Percentiles rank a stretch among this genome's conserved stretches.
These are phyloP conservation scores for Meira miltonrushii DNA, from an alignment of 1,284 basidiomycete species.

Conservation along the genomic window DNA sequence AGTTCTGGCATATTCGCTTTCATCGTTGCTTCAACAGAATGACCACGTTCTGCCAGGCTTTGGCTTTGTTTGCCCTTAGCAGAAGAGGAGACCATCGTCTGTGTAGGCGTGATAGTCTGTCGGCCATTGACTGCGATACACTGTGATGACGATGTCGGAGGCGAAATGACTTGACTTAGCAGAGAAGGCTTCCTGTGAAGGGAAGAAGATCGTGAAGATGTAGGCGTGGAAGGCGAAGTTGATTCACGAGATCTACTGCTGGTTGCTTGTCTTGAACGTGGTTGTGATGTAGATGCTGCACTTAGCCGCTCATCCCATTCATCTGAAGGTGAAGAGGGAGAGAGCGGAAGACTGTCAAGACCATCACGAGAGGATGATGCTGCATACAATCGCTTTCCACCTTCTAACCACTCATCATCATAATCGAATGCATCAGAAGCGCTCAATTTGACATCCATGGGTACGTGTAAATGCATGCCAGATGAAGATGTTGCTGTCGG, in stretches of 20 bases:
- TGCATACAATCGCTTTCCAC: no score
- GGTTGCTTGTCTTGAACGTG: background rate
- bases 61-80: background rate
- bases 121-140: no score
- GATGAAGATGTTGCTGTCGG: background rate
- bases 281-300: background rate
- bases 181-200: background rate
- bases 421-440: background rate
- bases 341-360: background rate
- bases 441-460: background rate
- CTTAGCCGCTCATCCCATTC: background rate
- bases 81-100: background rate
- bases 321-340: background rate
- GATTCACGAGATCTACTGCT: background rate
- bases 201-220: slow-evolving; percentile 1
- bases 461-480: background rate
- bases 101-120: background rate
- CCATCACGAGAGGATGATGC: background rate
- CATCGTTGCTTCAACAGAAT: background rate
- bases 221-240: background rate
- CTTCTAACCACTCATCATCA: background rate
- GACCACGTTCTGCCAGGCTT: background rate
- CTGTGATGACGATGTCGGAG: background rate
- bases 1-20: background rate
- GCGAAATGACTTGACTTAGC: background rate